A percentile compares a stretch with the other conserved stretches of the same genome.
Conservation (phyloP, 1,284 basidiomycete species). For the Sanguinoderma infundibulare region DNA sequence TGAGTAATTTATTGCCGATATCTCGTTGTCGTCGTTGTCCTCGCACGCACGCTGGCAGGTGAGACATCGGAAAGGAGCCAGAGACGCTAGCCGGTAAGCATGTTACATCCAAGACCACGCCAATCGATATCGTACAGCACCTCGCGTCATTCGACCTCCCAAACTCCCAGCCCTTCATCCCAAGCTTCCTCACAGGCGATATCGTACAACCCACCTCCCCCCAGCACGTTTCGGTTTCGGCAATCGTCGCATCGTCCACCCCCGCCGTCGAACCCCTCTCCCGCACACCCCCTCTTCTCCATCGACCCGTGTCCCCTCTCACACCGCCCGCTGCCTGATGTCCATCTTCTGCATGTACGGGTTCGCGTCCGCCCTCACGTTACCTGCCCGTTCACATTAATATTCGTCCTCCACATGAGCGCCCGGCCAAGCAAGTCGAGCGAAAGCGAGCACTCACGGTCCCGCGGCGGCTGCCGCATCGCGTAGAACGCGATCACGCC, state of each 20-base stretch:
- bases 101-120: background rate
- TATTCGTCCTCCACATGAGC: background rate
- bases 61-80: background rate
- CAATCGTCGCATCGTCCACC: background rate
- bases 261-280: background rate
- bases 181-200: too few relatives aligned
- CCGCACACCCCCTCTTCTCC: background rate
- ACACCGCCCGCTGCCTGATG: slow-evolving; percentile 5
- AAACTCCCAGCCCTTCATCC: too few relatives aligned
- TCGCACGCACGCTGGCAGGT: background rate
- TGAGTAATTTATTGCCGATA: background rate
- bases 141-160: too few relatives aligned
- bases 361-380: slow-evolving; percentile 4
- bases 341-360: background rate
- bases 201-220: too few relatives aligned
- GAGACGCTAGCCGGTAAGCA: background rate
- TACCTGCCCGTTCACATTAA: background rate
- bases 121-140: background rate
- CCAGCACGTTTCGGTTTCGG: too few relatives aligned
- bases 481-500: background rate
- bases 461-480: background rate
- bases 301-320: background rate
- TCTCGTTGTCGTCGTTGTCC: background rate
- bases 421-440: background rate
- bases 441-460: background rate